Evolutionary conservation across 108 stramenopile genomes (phyloP), one percentile per base, ranked within the genome.

Genomic region (Discostella stelligeroides): DNA sequence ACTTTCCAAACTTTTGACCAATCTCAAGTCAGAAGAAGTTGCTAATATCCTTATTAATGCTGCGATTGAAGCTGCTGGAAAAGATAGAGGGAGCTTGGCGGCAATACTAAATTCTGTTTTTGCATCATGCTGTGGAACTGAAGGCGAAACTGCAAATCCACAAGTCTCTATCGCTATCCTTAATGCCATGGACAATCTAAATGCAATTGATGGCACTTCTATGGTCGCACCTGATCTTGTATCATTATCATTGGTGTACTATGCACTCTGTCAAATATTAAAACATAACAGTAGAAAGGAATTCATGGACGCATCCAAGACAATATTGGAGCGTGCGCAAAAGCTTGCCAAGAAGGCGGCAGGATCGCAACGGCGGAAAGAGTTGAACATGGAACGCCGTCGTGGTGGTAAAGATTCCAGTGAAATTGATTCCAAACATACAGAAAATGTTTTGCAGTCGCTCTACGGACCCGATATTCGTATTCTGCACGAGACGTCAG

Each of bases 291-390:
- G 20, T 39, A 5, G 30, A 12, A 15, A 14, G 29, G n/a, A 34
- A 37, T 23, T 23, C 29, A 50, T 41, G n/a, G 42, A n/a, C 1
- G 45, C 51, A 46, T 58, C 55, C 14, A 30, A 83, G 1, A 27
- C 27, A 43, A 58, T 88, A n/a, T 72, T 92, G 43, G 82, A 84
- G 41, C 43, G 69, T 55, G 89, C 86, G 7, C 63, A 58, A 30
- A 47, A 66, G 40, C 28, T 47, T 7, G 81, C 81, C 42, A 92
- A 90, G 61, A 87, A 87, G 65, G n/a, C 58, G 25, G 84, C 83
- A 6, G 87, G 87, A 15, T 78, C 85, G 34, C 79, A 83, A 63
- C 66, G 85, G n/a, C 59, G 92, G 43, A 88, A 80, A 53, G 49
- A 84, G 8, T 60, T 88, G 54, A 85, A 80, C 4, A 77, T 86